Evolutionary conservation across 2,329 filamentous ascomycete genomes (phyloP).

Genomic region (Pseudogymnoascus sp.): DNA sequence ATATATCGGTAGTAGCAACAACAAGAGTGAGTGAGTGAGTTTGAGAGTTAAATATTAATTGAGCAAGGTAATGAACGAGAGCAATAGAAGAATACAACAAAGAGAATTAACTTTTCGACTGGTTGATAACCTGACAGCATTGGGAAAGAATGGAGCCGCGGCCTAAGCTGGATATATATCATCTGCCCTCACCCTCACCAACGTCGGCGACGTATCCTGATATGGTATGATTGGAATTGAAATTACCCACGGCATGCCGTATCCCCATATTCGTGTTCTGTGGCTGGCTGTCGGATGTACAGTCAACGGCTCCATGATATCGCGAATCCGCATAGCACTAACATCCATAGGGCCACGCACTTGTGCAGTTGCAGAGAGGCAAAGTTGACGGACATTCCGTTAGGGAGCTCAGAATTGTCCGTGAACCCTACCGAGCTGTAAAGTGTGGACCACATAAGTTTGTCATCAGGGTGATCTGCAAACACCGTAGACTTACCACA

Average conservation of each 20-base stretch:
- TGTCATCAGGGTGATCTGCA: constrained; percentile 3
- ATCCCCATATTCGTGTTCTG: constrained; percentile 4
- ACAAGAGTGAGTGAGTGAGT: constrained; percentile 8
- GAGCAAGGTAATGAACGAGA: constrained; percentile 15
- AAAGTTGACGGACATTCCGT: constrained; percentile 7
- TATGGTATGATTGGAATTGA: constrained; percentile 6
- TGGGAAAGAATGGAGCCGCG: background rate
- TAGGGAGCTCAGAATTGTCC: constrained; percentile 21
- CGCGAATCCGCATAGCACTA: constrained; percentile 4
- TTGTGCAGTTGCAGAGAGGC: constrained; percentile 7
- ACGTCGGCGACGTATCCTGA: constrained; percentile 6
- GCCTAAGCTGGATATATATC: constrained; percentile 6
- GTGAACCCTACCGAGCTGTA: constrained; percentile 25
- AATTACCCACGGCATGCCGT: constrained; percentile 2
- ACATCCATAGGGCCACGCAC: background rate
- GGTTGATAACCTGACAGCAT: constrained; percentile 4
- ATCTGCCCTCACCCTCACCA: background rate
- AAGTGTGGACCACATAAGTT: constrained; percentile 7
- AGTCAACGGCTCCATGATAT: constrained; percentile 7
- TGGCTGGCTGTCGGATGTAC: constrained; percentile 6
- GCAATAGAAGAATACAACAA: constrained; percentile 6
- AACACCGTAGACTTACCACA: background rate
- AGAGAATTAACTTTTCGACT: constrained; percentile 8
- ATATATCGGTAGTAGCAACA: background rate
- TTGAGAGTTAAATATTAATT: constrained; percentile 13